Evolutionary conservation across 73 alveolate species (phyloP).

Genomic region (Paramecium biaurelia): DNA sequence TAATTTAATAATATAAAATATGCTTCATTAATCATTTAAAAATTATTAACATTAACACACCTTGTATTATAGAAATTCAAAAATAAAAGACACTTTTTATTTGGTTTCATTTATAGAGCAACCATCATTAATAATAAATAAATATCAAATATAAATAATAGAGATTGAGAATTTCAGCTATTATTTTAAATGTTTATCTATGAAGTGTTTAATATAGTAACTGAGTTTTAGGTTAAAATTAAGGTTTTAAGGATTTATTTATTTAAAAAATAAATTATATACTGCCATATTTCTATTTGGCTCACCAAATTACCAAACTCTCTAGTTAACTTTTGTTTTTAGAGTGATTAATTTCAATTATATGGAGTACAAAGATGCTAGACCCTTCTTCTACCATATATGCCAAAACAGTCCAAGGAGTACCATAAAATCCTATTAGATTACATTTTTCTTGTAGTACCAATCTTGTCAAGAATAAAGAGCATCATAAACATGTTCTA

Average conservation of each 20-base stretch:
- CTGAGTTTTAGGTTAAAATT: not conserved
- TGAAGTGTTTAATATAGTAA: not conserved
- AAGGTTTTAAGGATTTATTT: not conserved
- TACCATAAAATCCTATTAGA: constrained; percentile 76
- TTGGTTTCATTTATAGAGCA: not conserved
- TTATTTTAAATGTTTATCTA: not conserved
- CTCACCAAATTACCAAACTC: not conserved
- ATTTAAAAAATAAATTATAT: not conserved
- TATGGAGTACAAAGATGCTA: no score
- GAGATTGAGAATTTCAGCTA: not conserved
- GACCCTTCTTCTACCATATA: constrained; percentile 80
- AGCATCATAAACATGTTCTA: constrained; percentile 73
- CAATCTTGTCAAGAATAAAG: constrained; percentile 68
- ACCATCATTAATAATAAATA: not conserved
- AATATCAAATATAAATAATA: no score
- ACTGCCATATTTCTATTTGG: not conserved
- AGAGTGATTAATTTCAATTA: no score
- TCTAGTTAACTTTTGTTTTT: no score
- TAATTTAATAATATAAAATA: no score
- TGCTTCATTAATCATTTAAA: not conserved
- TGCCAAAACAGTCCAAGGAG: constrained; percentile 79
- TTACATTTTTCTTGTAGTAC: constrained; percentile 64
- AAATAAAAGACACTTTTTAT: not conserved
- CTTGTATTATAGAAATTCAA: no score
- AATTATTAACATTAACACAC: no score